These are phyloP conservation scores for Theobroma grandiflorum DNA, from an alignment of 441 rosid species.

Conservation along the genomic window DNA sequence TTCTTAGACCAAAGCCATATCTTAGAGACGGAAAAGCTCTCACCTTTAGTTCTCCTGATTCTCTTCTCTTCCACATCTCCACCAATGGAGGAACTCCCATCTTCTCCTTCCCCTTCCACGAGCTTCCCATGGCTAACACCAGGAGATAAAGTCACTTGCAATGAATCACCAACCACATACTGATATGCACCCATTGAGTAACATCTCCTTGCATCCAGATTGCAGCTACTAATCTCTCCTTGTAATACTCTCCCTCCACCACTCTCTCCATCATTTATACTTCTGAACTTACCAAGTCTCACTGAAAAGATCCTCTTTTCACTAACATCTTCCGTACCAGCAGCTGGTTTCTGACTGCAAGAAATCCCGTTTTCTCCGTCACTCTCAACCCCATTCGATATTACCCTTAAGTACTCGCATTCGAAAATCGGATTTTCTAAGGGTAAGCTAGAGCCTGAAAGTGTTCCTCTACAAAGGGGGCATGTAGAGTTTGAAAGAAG, in stretches of 20 bases:
- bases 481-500: constrained; percentile 85
- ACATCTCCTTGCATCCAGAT: constrained; percentile 68
- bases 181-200: constrained; percentile 79
- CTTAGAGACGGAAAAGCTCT: constrained; percentile 70
- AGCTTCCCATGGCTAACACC: constrained; percentile 9
- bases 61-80: constrained; percentile 50
- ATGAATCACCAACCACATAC: constrained; percentile 58
- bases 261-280: constrained; percentile 42
- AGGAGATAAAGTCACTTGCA: constrained; percentile 51
- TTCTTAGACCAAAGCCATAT: constrained; percentile 76
- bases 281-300: constrained; percentile 66
- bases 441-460: constrained; percentile 38
- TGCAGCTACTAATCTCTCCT: constrained; percentile 50
- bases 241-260: constrained; percentile 28
- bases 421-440: constrained; percentile 39
- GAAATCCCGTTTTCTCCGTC: constrained; percentile 33
- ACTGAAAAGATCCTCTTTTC: constrained; percentile 58
- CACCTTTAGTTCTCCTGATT: constrained; percentile 47
- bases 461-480: constrained; percentile 72
- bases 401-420: constrained; percentile 39
- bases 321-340: constrained; percentile 33
- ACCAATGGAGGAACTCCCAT: constrained; percentile 21
- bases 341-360: constrained; percentile 30
- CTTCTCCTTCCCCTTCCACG: constrained; percentile 19
- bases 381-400: constrained; percentile 32